Evolutionary conservation across 179 eudicot species (phyloP).

Genomic region (Actinidia arguta): DNA sequence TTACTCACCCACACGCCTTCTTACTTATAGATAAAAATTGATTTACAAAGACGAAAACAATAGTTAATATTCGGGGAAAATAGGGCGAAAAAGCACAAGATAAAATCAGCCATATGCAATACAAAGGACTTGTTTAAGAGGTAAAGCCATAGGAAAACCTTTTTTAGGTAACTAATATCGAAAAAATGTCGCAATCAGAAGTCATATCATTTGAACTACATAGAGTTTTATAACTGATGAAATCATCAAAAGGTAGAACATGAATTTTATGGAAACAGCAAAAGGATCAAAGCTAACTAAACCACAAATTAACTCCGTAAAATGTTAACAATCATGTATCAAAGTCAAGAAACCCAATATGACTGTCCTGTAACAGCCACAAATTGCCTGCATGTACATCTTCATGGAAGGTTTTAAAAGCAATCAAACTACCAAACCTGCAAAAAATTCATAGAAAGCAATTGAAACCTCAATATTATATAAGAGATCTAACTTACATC

Average conservation of each 20-base stretch:
- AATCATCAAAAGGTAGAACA: too few relatives aligned
- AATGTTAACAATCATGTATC: constrained; percentile 55
- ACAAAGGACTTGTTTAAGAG: neutral
- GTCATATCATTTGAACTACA: neutral
- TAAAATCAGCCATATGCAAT: neutral
- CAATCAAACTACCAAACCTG: constrained; percentile 99
- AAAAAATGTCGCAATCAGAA: neutral
- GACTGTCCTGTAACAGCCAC: constrained; percentile 95
- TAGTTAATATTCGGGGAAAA: too few relatives aligned
- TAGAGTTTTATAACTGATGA: neutral
- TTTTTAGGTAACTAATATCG: too few relatives aligned
- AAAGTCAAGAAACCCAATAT: constrained; percentile 97
- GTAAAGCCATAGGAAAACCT: neutral
- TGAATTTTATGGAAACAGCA: neutral
- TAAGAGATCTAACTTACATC: constrained; percentile 14
- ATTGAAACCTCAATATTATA: neutral
- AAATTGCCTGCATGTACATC: constrained; percentile 99
- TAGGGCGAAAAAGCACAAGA: too few relatives aligned
- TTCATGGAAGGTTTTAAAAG: constrained; percentile 93
- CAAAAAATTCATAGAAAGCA: constrained; percentile 25
- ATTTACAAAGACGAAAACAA: too few relatives aligned
- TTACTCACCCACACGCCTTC: too few relatives aligned
- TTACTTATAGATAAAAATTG: too few relatives aligned
- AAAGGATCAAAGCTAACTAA: neutral
- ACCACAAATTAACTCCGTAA: constrained; percentile 4